These are phyloP conservation scores for Nannizziopsis arthrosporioides DNA, from an alignment of 2,329 filamentous ascomycete genomes.

Conservation along the genomic window DNA sequence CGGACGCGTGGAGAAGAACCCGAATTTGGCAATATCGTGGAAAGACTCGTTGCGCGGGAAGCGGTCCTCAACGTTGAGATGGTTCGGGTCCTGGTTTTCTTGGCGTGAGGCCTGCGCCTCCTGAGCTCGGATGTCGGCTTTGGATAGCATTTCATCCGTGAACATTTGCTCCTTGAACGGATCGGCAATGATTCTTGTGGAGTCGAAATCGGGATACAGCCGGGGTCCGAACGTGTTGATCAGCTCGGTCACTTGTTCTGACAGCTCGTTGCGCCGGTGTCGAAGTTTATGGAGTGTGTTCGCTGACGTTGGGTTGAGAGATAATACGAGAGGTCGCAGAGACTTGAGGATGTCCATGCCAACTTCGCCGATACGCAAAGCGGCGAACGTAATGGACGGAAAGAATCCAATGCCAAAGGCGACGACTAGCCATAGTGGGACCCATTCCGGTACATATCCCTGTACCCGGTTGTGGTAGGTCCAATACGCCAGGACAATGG, in stretches of 20 bases:
- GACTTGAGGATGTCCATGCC: slow-evolving; percentile 99
- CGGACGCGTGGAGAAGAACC: slow-evolving; percentile 80
- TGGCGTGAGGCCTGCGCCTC: slow-evolving; percentile 16
- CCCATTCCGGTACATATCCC: slow-evolving; percentile 67
- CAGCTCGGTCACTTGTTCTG: slow-evolving; percentile 70
- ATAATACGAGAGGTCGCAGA: slow-evolving; percentile 72
- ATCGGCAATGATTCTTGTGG: slow-evolving; percentile 53
- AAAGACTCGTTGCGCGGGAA: slow-evolving; percentile 85
- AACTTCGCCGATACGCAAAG: slow-evolving; percentile 90
- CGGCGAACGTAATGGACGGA: slow-evolving; percentile 79
- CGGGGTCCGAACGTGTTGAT: slow-evolving; percentile 95
- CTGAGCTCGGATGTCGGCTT: slow-evolving; percentile 14
- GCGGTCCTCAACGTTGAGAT: slow-evolving; percentile 32
- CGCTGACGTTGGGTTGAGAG: slow-evolving; percentile 69
- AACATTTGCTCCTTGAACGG: slow-evolving; percentile 32
- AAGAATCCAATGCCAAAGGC: slow-evolving; percentile 67
- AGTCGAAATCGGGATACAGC: slow-evolving; percentile 92
- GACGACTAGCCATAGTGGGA: slow-evolving; percentile 68
- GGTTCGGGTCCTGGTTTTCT: neutral
- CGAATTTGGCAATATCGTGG: slow-evolving; percentile 73
- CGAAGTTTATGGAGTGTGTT: slow-evolving; percentile 75
- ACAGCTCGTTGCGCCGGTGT: slow-evolving; percentile 58
- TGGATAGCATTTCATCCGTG: slow-evolving; percentile 17
- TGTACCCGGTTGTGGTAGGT: slow-evolving; percentile 70
- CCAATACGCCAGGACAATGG: slow-evolving; percentile 60